Conservation (phyloP, 176 grass and related monocot genomes). For the Phoenix roebelenii region DNA sequence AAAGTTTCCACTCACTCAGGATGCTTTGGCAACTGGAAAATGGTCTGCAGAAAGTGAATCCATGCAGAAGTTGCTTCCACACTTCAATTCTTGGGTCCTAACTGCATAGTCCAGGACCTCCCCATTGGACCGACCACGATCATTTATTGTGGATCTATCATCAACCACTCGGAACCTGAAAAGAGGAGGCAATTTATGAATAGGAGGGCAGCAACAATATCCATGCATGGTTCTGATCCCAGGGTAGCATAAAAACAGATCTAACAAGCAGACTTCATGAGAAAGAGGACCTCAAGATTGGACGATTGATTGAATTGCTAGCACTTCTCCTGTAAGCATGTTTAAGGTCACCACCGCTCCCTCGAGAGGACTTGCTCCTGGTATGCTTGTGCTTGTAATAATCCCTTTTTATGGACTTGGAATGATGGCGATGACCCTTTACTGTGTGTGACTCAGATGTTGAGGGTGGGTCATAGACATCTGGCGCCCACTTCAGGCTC, state of each 20-base stretch:
- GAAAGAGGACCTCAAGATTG: background rate
- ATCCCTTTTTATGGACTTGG: conserved; percentile 47
- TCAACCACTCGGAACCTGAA: conserved; percentile 6
- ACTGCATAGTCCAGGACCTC: background rate
- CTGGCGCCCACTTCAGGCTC: conserved; percentile 70
- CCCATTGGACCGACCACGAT: background rate
- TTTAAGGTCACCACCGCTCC: conserved; percentile 49
- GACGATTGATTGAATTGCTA: conserved; percentile 20
- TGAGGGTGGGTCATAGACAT: conserved; percentile 92
- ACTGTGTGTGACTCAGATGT: conserved; percentile 76
- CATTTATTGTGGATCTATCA: background rate
- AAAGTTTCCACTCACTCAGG: background rate
- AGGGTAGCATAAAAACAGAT: too few relatives aligned
- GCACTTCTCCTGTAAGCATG: conserved; percentile 34
- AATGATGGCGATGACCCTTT: conserved; percentile 18
- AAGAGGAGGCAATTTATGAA: background rate
- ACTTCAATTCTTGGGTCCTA: conserved; percentile 1
- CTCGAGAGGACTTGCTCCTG: conserved; percentile 39
- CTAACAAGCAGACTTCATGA: too few relatives aligned
- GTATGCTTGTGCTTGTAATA: conserved; percentile 46
- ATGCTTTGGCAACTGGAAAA: background rate
- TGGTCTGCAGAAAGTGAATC: background rate
- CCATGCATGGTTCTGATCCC: too few relatives aligned
- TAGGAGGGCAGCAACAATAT: too few relatives aligned
- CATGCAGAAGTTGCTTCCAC: background rate